Base-by-base conservation (phyloP, 2,329 filamentous ascomycete genomes). In the Periconia macrospinosa region DNA sequence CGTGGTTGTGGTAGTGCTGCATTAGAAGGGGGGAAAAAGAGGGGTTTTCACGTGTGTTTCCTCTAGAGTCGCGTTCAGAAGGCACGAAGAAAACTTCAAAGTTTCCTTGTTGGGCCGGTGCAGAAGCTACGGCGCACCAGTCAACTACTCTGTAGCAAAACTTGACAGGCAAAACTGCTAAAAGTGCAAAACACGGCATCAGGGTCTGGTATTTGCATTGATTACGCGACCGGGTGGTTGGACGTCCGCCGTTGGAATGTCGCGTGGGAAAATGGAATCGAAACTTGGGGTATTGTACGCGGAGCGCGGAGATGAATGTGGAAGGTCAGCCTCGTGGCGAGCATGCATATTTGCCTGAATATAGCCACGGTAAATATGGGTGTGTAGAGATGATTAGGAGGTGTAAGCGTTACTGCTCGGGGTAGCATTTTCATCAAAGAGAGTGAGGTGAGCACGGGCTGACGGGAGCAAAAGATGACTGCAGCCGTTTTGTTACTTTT, bases 391-490 rank as follows among this genome's bases (percentile, higher is more conserved):
- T 35, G 33, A 46, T 27, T 41, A 23, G 53, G 41, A 18, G n/a
- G 23, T 27, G 49, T 43, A 43, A 50, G 40, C 49, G 45, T 47
- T 52, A 55, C 35, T 58, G 49, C 54, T 51, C 55, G 49, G 52
- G 20, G 50, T 47, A 18, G 37, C 23, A 30, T 30, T 42, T 10
- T 27, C 5, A 27, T 27, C 23, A 27, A 27, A 27, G 41, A 42
- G 47, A 17, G n/a, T 48, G 45, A 46, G 20, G n/a, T 48, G 45
- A 46, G 53, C 50, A 47, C 11, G 15, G 53, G 23, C 23, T 56
- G 42, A 56, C 53, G 41, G 53, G 49, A 60, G 60, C 58, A 57
- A 65, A 59, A 66, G 67, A 67, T 71, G 63, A 70, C 67, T 61
- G 66, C 63, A 66, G 52, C 54, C 33, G 11, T 37, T 37, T 37